These are phyloP conservation scores for Ceratobasidium sp. DNA, from an alignment of 1,284 basidiomycete genomes.

Conservation along the genomic window DNA sequence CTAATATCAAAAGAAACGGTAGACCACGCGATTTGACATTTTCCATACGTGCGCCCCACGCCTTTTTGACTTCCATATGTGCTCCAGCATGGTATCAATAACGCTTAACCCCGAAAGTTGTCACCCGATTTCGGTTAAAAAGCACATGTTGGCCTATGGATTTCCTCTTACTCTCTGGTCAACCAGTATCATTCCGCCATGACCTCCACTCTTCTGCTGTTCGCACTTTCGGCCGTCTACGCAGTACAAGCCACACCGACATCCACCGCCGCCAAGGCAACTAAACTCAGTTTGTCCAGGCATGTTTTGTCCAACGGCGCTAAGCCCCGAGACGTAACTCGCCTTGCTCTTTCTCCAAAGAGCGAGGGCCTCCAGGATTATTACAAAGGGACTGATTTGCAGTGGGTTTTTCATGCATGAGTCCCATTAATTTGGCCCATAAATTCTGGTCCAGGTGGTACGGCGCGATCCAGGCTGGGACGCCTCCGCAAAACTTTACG, in stretches of 20 bases:
- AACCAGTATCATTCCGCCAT: background rate
- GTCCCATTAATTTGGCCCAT: no score
- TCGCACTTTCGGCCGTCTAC: constrained; percentile 17
- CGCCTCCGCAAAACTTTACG: constrained; percentile 48
- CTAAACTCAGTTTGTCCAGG: constrained; percentile 18
- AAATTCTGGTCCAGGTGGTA: constrained; percentile 50
- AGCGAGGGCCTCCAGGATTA: constrained; percentile 60
- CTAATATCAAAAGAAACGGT: background rate
- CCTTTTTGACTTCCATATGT: background rate
- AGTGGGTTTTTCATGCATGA: constrained; percentile 15
- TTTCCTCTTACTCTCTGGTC: background rate
- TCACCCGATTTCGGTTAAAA: constrained; percentile 7
- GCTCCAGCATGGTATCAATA: background rate
- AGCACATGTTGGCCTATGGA: no score
- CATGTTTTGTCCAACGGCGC: constrained; percentile 17
- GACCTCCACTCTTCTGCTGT: constrained; percentile 6
- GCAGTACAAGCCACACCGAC: background rate
- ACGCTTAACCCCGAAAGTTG: background rate
- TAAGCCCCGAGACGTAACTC: background rate
- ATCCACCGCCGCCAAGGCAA: background rate
- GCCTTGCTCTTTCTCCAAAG: constrained; percentile 57
- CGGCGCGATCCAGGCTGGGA: constrained; percentile 49
- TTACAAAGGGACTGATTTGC: constrained; percentile 33
- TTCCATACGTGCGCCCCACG: background rate
- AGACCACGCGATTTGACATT: background rate